Evolutionary conservation across 2,329 filamentous ascomycete species (phyloP), one percentile per base, ranked within the genome.

Genomic region (Nothopassalora personata): DNA sequence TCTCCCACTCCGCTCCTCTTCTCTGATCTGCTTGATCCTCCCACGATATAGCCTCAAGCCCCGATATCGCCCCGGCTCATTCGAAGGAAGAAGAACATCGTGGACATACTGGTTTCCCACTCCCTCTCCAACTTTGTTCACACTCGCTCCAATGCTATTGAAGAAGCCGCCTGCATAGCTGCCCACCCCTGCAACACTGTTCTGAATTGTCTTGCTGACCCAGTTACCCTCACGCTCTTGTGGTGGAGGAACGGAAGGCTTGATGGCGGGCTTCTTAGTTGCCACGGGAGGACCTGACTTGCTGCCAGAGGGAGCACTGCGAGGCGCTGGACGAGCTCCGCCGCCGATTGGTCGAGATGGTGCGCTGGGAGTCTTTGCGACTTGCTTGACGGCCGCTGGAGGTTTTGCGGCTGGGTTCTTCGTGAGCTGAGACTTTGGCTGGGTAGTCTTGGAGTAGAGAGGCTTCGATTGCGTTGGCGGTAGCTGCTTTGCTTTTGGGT

Each of bases 51-150:
- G 15, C n/a, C 53, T 27, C 2, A 55, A 27, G 8, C 1, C n/a
- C 19, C 45, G 48, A 15, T 45, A 48, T 6, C 30, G 27, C 19
- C 53, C 53, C n/a, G 15, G 28, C 43, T 55, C 53, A 11, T 23
- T 9, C 13, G 30, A 55, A 36, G 52, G 54, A 11, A 54, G 28
- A 8, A 53, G 39, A 57, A 46, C 19, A 33, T 13, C 23, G 15
- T 57, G 19, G 19, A 60, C 72, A 58, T 69, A 77, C 75, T 69
- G 71, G 28, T 72, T 65, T 5, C 77, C 77, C 39, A 78, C 70
- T 6, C 77, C 77, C 58, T 72, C 72, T 8, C 78, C 78, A 19
- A 77, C 75, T 30, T 74, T 77, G 52, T 78, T 78, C 50, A 81
- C 76, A 46, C 75, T 74, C 62, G 76, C 77, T 5, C 77, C 79